Base-by-base conservation (phyloP, 257 asterid genomes). In the Penstemon barbatus region DNA sequence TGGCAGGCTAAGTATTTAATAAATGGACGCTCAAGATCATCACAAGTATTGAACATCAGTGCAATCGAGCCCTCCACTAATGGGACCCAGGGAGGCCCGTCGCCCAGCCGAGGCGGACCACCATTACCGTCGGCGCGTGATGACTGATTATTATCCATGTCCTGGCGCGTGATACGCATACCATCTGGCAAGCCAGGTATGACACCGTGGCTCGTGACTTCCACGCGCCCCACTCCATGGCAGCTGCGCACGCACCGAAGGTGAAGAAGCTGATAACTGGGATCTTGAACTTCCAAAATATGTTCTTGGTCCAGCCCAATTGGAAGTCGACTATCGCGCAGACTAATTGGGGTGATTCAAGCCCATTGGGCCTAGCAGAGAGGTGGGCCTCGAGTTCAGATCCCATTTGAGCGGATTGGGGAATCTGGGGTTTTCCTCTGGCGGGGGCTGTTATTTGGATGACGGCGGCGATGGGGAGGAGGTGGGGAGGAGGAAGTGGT, bases 221-320 rank as follows among this genome's bases (percentile, higher is more conserved):
- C 90, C 81, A 82, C 57, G 76, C 71, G 5, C 81, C 85, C 65
- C 65, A 74, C 59, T 77, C 82, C 79, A 84, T 77, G 1, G 84
- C 77, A 10, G 80, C 68, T 7, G 78, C 63, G 64, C 82, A 71
- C 12, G 82, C 84, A 13, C 89, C 81, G 54, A 74, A 78, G 7
- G 83, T 68, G 63, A 74, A 80, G 63, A 80, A 77, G 6, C 68
- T 61, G 66, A 77, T 78, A 4, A 61, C 33, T 1, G 79, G 86
- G 11, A 82, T 69, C 0, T 56, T 69, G 63, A 74, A 63, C 57
- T 63, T 82, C 49, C 13, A 65, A 19, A 85, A 85, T 0, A 74
- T 43, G 48, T 76, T 80, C 13, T 67, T 74, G 57, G 76, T 76
- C 84, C 80, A 73, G 39, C 78, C 63, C 83, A 82, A 74, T 80